Percentiles rank a stretch among this genome's conserved stretches.
Evolutionary conservation across 768 basidiomycete species (phyloP).

Genomic region (Mycena haematopus): DNA sequence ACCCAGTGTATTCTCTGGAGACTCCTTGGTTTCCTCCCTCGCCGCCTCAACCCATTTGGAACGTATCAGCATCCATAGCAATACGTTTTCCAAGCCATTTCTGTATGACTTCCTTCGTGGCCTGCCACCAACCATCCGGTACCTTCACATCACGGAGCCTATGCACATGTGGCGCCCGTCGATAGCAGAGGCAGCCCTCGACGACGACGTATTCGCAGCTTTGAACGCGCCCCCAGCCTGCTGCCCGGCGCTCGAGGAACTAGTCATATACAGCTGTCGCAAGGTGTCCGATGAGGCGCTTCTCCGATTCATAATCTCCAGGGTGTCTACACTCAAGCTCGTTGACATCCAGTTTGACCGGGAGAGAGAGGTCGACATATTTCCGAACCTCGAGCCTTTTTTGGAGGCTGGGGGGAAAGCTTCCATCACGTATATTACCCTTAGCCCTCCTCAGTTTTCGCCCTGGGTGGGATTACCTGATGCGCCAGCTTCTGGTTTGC

Average conservation of each 20-base stretch:
- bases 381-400: not conserved
- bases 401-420: constrained; percentile 8
- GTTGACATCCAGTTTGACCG: constrained; percentile 10
- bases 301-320: not conserved
- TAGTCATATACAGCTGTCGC: not conserved
- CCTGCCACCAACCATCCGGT: not conserved
- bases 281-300: constrained; percentile 1
- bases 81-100: not conserved
- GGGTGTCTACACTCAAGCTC: not conserved
- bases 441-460: not conserved
- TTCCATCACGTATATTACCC: not conserved
- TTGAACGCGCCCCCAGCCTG: not conserved
- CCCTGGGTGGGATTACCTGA: constrained; percentile 2
- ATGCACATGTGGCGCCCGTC: not conserved
- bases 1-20: not conserved
- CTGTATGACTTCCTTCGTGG: not conserved
- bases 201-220: not conserved
- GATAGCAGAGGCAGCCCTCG: not conserved
- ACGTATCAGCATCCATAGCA: constrained; percentile 5
- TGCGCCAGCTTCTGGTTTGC: not conserved
- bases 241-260: constrained; percentile 3
- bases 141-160: not conserved
- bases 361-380: not conserved
- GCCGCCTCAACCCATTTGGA: not conserved
- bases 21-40: not conserved